Percentiles rank a stretch among this genome's conserved stretches.
phyloP scores from a whole-genome alignment of 352 stramenopile genomes.

The Globisporangium middletonii region DNA sequence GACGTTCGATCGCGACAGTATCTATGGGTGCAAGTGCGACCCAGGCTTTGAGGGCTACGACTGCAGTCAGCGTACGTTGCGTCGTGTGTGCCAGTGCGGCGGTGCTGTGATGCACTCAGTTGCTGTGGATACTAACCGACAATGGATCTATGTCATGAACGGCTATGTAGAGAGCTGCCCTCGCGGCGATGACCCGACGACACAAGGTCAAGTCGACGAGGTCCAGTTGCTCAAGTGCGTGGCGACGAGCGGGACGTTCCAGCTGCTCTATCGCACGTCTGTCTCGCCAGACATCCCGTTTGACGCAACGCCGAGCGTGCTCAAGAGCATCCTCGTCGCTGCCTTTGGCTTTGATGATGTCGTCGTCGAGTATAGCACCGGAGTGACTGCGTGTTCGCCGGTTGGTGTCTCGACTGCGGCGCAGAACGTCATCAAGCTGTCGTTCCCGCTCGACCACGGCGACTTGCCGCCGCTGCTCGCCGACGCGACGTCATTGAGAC shows the following conservation, averaged over 20 bases:
- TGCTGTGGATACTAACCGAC: not conserved
- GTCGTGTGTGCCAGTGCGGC: not conserved
- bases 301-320: constrained; percentile 22
- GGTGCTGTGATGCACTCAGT: not conserved
- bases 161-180: constrained; percentile 61
- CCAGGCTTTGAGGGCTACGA: constrained; percentile 87
- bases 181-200: constrained; percentile 82
- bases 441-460: constrained; percentile 46
- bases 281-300: constrained; percentile 53
- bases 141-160: not conserved
- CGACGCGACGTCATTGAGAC: constrained; percentile 28
- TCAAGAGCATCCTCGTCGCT: constrained; percentile 53
- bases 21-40: constrained; percentile 89
- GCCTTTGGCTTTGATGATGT: constrained; percentile 48
- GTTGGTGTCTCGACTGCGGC: constrained; percentile 6
- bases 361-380: constrained; percentile 35
- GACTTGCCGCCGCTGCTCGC: constrained; percentile 34
- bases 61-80: constrained; percentile 60
- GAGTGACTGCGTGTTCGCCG: constrained; percentile 29
- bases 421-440: constrained; percentile 49
- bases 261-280: constrained; percentile 48
- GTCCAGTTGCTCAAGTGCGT: constrained; percentile 72
- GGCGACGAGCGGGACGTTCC: constrained; percentile 47
- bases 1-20: constrained; percentile 76
- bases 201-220: constrained; percentile 74